Evolutionary conservation across 306 rosid species (phyloP).

Genomic region (Vigna nakashimae): DNA sequence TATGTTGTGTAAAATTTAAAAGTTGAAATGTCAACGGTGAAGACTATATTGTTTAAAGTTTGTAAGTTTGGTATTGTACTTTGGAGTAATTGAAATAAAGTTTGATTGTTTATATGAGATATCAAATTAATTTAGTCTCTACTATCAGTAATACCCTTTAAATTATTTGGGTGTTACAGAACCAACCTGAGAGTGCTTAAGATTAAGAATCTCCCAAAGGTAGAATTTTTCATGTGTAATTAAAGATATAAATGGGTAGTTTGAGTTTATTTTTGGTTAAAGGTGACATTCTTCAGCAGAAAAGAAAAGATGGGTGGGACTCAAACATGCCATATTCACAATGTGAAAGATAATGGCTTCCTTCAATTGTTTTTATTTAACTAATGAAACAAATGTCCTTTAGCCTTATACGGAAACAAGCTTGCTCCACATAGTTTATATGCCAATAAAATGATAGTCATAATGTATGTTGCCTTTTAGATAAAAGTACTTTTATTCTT

Average conservation of each 20-base stretch:
- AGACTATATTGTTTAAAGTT: too few species aligned
- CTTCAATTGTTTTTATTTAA: neutral
- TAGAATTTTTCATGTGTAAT: too few species aligned
- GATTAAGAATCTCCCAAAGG: too few species aligned
- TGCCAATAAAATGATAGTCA: neutral
- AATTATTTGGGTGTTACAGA: too few species aligned
- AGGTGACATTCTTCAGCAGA: neutral
- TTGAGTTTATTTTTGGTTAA: neutral
- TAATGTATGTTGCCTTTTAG: constrained; percentile 8
- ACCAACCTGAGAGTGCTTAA: too few species aligned
- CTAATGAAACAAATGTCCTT: neutral
- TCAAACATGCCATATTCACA: constrained; percentile 3
- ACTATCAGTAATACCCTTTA: too few species aligned
- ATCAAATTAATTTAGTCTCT: too few species aligned
- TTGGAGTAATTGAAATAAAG: too few species aligned
- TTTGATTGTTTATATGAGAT: too few species aligned
- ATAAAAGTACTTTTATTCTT: constrained; percentile 8
- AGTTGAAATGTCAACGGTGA: too few species aligned
- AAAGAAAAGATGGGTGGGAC: neutral
- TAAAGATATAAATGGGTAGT: neutral
- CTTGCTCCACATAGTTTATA: neutral
- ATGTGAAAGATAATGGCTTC: neutral
- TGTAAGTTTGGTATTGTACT: too few species aligned
- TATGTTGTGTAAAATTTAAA: too few species aligned
- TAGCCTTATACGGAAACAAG: neutral